phyloP scores from a whole-genome alignment of 257 asterid species.

The Paulownia fortunei region DNA sequence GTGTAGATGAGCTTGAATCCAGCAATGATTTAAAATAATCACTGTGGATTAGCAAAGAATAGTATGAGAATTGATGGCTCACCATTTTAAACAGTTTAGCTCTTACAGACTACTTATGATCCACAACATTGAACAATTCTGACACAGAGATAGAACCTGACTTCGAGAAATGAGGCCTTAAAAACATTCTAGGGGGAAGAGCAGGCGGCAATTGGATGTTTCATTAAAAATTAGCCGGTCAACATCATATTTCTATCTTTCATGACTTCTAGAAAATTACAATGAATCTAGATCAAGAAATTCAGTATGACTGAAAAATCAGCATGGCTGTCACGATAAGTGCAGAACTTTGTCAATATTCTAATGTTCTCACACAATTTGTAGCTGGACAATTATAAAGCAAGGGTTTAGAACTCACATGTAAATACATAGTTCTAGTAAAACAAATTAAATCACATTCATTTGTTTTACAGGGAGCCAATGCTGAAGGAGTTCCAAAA shows the following conservation, averaged over 20 bases:
- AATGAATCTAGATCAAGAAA: background rate
- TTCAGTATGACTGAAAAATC: background rate
- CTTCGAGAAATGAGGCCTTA: no score
- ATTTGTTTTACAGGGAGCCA: conserved; percentile 70
- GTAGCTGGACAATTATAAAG: background rate
- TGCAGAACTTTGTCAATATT: background rate
- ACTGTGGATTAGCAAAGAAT: no score
- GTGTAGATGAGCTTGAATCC: background rate
- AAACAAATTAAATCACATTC: background rate
- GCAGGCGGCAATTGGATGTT: no score
- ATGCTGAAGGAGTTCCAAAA: conserved; percentile 81
- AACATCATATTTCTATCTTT: no score
- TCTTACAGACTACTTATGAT: no score
- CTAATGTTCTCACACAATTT: background rate
- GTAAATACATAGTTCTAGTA: background rate
- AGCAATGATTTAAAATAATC: no score
- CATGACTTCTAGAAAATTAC: background rate
- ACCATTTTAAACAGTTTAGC: background rate
- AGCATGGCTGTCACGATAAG: background rate
- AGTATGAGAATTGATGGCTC: no score
- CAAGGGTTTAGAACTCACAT: background rate
- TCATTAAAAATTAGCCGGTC: no score
- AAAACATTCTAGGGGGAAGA: no score
- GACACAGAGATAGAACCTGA: no score
- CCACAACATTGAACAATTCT: no score